Base-by-base conservation (phyloP, 805 yeast genomes). In the Groenewaldozyma tartarivorans region DNA sequence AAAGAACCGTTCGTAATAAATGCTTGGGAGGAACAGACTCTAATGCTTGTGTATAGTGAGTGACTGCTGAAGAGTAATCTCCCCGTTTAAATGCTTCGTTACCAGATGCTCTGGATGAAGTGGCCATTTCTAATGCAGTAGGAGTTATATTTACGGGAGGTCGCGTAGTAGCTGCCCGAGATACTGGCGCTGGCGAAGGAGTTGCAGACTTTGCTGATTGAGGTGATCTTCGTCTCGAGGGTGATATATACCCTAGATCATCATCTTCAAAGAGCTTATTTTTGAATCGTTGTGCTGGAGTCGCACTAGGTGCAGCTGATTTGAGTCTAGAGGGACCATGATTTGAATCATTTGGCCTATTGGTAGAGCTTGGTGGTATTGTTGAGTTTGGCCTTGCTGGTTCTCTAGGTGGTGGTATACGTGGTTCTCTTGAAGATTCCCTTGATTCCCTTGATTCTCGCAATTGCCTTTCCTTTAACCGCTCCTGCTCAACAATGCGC, bases 71-170 rank as follows among this genome's bases (percentile, higher is more conserved):
- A 3, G 76, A 58, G 56, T 81, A 92, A 57, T 92, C 90, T 16
- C 99, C 99, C n/a, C 75, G 71, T 42, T 75, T 74, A 64, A 78
- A 92, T 1, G 77, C 69, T 15, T 68, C 69, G 4, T 75, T 63
- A 4, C 87, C 98, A 20, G 63, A 64, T 4, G 50, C 45, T 13
- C 67, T 53, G 11, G 58, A 42, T 2, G 54, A 43, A 2, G 45
- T 33, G 17, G 57, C 49, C 51, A 59, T 48, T 33, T 61, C 61
- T 36, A 53, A 36, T 18, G 54, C 57, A 11, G 61, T 50, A 6
- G 62, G 40, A 1, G 60, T 44, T n/a, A 60, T 47, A 2, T 40
- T 26, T 6, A 55, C 48, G 4, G 46, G 44, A 3, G 54, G 49
- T 19, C 62, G 40, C 13, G 11, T 21, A n/a, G n/a, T n/a, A n/a